Evolutionary conservation across 495 filamentous ascomycete species (phyloP).

Genomic region (Tetracladium marchalianum): DNA sequence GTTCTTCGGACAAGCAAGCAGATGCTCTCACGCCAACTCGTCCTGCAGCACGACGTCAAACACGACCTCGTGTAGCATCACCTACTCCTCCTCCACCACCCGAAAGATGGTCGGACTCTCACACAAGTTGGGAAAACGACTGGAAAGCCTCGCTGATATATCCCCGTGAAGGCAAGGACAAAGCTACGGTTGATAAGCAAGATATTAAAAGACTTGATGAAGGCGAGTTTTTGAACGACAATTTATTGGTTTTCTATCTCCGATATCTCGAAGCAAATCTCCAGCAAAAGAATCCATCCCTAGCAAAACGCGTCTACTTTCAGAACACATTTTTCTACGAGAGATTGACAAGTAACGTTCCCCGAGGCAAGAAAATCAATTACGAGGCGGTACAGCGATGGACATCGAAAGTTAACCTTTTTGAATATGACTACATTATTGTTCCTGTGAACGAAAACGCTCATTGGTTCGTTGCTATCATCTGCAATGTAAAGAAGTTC

Average conservation of each 20-base stretch:
- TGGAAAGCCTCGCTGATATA: conserved; percentile 53
- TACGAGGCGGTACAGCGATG: conserved; percentile 78
- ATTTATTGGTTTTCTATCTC: conserved; percentile 79
- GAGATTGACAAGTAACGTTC: conserved; percentile 47
- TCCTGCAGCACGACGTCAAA: not conserved
- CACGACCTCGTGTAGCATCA: not conserved
- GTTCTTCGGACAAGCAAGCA: too few species aligned
- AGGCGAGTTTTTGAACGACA: conserved; percentile 87
- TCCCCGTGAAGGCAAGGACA: conserved; percentile 56
- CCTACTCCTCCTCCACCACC: not conserved
- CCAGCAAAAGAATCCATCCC: conserved; percentile 40
- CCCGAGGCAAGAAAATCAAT: conserved; percentile 52
- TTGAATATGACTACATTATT: conserved; percentile 78
- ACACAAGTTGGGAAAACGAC: conserved; percentile 29
- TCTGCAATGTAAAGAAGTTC: conserved; percentile 70
- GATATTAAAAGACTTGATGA: conserved; percentile 77
- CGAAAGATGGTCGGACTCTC: conserved; percentile 28
- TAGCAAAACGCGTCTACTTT: conserved; percentile 63
- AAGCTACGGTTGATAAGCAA: conserved; percentile 63
- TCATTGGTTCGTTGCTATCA: conserved; percentile 96
- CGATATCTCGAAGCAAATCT: conserved; percentile 60
- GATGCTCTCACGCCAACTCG: too few species aligned
- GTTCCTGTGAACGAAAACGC: conserved; percentile 80
- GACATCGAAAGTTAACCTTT: conserved; percentile 80
- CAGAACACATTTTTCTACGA: conserved; percentile 90